Conservation (phyloP, 108 stramenopile genomes). For the Conticribra guillardii region DNA sequence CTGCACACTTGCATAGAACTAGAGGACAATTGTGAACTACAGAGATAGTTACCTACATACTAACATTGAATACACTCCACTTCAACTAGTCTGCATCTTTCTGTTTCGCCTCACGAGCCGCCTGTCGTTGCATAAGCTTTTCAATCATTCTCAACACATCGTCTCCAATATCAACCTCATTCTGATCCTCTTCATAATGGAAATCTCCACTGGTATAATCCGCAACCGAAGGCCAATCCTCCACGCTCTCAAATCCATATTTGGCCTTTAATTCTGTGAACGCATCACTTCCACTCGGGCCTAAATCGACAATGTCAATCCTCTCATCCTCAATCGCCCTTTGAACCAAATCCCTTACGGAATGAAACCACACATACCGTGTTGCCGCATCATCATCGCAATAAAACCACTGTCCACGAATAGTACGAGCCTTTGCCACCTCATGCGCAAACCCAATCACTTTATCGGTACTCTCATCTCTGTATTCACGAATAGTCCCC, state of each 20-base stretch:
- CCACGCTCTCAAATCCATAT: slow-evolving; percentile 68
- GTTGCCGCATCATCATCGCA: slow-evolving; percentile 73
- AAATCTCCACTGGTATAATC: slow-evolving; percentile 63
- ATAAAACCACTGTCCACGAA: slow-evolving; percentile 84
- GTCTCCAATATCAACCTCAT: slow-evolving; percentile 36
- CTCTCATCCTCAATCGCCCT: slow-evolving; percentile 66
- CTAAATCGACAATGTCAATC: slow-evolving; percentile 72
- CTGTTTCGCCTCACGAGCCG: slow-evolving; percentile 9
- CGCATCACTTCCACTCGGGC: slow-evolving; percentile 74
- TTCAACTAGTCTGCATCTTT: slow-evolving; percentile 18
- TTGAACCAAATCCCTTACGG: slow-evolving; percentile 62
- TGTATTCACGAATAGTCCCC: slow-evolving; percentile 73
- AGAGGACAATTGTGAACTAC: too few relatives aligned
- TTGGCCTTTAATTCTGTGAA: slow-evolving; percentile 69
- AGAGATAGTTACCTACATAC: too few relatives aligned
- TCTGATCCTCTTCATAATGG: slow-evolving; percentile 51
- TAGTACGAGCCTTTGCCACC: slow-evolving; percentile 66
- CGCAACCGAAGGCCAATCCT: slow-evolving; percentile 74
- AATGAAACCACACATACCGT: slow-evolving; percentile 82
- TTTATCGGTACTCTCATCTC: slow-evolving; percentile 45
- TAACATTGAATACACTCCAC: too few relatives aligned
- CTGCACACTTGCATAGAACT: too few relatives aligned
- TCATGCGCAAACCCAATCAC: slow-evolving; percentile 80
- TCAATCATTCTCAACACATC: slow-evolving; percentile 38
- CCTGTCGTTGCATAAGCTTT: slow-evolving; percentile 26